phyloP scores from a whole-genome alignment of 2,329 filamentous ascomycete species.

The Plectosphaerella cucumerina region DNA sequence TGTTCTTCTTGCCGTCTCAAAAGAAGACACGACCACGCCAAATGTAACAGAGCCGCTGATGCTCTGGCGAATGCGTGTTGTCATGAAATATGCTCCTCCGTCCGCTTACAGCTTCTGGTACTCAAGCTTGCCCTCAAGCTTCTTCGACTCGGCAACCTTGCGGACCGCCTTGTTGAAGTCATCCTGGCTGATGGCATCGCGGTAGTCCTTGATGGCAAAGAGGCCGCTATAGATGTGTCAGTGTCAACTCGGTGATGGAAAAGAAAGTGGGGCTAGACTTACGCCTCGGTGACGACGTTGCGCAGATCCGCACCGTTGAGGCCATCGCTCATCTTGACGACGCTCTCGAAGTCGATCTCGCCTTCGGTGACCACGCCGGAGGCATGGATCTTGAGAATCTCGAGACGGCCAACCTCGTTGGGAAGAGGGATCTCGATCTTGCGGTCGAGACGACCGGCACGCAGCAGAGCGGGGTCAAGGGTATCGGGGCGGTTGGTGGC shows the following conservation, averaged over 20 bases:
- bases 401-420: conserved; percentile 91
- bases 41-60: neutral
- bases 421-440: conserved; percentile 98
- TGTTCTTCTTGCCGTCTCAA: neutral
- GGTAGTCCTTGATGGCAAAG: conserved; percentile 97
- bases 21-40: too few species aligned
- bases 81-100: neutral
- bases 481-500: conserved; percentile 97
- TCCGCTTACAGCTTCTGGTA: conserved; percentile 83
- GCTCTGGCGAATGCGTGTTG: neutral
- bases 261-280: conserved; percentile 36
- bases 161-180: conserved; percentile 99
- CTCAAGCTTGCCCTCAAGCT: conserved; percentile 95
- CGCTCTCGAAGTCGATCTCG: conserved; percentile 97
- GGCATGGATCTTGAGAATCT: conserved; percentile 98
- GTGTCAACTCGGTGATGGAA: neutral
- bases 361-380: conserved; percentile 82
- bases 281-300: conserved; percentile 98
- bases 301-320: conserved; percentile 95
- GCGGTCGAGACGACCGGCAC: conserved; percentile 88
- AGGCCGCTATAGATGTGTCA: conserved; percentile 58
- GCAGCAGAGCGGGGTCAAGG: conserved; percentile 85
- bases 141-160: conserved; percentile 97
- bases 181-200: conserved; percentile 94
- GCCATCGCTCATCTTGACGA: conserved; percentile 99